These are phyloP conservation scores for Haplographium delicatum DNA, from an alignment of 495 filamentous ascomycete genomes.

Conservation along the genomic window DNA sequence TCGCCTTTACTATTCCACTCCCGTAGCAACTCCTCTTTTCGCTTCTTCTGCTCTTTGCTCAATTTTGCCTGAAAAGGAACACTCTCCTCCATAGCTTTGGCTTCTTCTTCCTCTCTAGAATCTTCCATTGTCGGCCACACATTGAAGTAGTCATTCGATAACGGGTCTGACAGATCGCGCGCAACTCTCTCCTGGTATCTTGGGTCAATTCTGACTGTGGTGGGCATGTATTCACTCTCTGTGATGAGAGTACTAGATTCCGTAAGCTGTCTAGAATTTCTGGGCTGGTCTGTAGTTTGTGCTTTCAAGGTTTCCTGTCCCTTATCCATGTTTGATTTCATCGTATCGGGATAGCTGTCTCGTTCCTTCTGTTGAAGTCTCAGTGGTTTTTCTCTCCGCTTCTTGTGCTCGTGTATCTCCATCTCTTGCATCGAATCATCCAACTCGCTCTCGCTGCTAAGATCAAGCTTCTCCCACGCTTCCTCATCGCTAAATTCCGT, in stretches of 20 bases:
- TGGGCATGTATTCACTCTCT: background rate
- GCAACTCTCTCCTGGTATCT: background rate
- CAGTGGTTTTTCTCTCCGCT: too few relatives aligned
- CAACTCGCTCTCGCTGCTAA: background rate
- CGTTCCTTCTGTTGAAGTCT: background rate
- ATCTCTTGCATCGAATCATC: too few relatives aligned
- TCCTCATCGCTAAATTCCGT: background rate
- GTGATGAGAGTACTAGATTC: background rate
- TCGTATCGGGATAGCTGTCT: background rate
- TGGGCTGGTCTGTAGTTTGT: background rate
- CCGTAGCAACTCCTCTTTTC: constrained; percentile 3
- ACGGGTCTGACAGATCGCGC: background rate
- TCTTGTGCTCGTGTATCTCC: too few relatives aligned
- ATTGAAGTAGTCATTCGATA: background rate
- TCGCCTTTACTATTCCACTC: constrained; percentile 10
- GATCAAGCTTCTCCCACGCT: background rate
- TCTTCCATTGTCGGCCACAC: background rate
- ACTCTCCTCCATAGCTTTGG: background rate
- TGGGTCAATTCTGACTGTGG: background rate
- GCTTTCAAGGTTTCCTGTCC: background rate
- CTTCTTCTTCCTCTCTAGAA: background rate
- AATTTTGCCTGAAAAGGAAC: background rate
- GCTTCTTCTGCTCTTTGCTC: background rate
- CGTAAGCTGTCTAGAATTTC: background rate
- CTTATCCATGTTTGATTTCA: background rate